Conservation (phyloP, 257 asterid genomes). For the Solanum infundibuliforme region DNA sequence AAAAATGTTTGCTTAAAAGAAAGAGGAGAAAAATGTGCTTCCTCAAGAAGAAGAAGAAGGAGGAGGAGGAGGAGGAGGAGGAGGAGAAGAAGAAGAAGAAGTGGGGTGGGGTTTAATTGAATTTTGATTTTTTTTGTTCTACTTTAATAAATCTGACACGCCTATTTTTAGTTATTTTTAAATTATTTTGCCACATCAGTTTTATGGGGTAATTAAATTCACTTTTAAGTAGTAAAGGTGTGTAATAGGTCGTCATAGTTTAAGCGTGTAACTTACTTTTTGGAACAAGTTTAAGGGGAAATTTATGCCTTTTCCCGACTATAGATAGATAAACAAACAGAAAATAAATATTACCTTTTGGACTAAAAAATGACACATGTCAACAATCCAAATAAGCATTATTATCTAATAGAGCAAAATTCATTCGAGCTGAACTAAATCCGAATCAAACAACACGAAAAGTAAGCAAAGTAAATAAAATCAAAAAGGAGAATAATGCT, state of each 20-base stretch:
- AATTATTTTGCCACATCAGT: not conserved
- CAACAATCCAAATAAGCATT: not conserved
- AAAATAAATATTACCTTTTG: not conserved
- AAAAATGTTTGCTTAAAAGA: no score
- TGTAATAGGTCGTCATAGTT: not conserved
- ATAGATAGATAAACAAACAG: not conserved
- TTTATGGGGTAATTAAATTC: not conserved
- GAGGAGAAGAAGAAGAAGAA: no score
- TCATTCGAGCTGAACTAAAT: not conserved
- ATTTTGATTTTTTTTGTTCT: not conserved
- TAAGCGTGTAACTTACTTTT: no score
- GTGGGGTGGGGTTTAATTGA: not conserved
- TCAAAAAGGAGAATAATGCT: not conserved
- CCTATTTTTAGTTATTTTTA: not conserved
- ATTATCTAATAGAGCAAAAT: not conserved
- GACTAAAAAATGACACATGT: not conserved
- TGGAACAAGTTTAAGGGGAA: no score
- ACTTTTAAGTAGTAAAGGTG: not conserved
- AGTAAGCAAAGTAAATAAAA: not conserved
- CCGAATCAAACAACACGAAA: not conserved
- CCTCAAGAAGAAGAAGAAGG: no score
- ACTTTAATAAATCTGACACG: not conserved
- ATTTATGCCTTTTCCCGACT: not conserved
- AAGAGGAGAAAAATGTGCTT: no score
- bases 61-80: no score